Conservation (phyloP, 2,329 filamentous ascomycete genomes). For the Cladophialophora immunda region DNA sequence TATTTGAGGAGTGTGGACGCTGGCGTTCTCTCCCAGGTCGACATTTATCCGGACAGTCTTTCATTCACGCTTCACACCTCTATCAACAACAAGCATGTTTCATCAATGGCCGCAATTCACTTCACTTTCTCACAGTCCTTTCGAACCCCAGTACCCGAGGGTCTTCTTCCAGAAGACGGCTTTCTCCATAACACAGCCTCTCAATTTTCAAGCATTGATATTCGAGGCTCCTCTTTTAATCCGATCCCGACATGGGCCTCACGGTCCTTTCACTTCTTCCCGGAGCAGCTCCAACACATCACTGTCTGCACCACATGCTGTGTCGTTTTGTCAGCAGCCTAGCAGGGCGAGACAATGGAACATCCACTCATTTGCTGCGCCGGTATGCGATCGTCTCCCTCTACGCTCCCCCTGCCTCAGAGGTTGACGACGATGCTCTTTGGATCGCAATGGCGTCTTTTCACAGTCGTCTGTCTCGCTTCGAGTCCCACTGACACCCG, state of each 20-base stretch:
- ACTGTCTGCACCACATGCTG: neutral
- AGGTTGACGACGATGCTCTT: neutral
- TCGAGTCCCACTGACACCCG: no score
- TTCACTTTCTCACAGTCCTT: neutral
- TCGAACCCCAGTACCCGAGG: neutral
- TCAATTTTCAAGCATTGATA: neutral
- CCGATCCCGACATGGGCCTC: neutral
- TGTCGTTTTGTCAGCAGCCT: neutral
- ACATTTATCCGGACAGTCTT: neutral
- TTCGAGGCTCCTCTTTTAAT: neutral
- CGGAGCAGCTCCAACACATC: no score
- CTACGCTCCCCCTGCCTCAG: neutral
- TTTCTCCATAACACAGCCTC: neutral
- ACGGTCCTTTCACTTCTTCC: neutral
- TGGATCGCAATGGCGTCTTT: neutral
- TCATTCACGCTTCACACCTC: neutral
- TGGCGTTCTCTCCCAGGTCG: neutral
- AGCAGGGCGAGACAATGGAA: neutral
- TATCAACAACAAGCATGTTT: neutral
- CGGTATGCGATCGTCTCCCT: neutral
- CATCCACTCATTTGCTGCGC: neutral
- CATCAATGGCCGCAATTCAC: neutral
- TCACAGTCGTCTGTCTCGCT: neutral
- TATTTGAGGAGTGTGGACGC: neutral
- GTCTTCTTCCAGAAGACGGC: neutral